Percentiles rank a stretch among this genome's conserved stretches.
These are phyloP conservation scores for Rhododendron kiyosumense DNA, from an alignment of 148 eudicot genomes.

Conservation along the genomic window DNA sequence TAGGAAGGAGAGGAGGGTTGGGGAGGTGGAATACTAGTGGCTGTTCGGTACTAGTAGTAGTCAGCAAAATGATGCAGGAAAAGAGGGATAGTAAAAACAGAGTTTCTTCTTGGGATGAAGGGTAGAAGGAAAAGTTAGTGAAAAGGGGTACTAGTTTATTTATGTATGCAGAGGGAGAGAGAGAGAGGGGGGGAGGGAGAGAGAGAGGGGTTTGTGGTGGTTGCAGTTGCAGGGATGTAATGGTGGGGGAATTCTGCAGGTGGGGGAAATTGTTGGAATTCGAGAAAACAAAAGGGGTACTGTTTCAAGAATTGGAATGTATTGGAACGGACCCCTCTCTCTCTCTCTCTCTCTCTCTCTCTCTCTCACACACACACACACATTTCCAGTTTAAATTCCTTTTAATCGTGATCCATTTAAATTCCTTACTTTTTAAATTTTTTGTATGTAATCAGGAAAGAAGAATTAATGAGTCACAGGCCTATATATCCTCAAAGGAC, in stretches of 20 bases:
- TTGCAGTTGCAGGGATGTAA: conserved; percentile 9
- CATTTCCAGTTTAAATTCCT: background rate
- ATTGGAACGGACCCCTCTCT: conserved; percentile 16
- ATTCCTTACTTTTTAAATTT: background rate
- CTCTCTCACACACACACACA: background rate
- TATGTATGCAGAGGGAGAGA: conserved; percentile 21
- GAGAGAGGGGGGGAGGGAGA: background rate
- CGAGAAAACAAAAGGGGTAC: conserved; percentile 44
- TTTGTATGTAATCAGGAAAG: background rate
- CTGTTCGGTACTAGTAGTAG: conserved; percentile 4
- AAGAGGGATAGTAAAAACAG: conserved; percentile 7
- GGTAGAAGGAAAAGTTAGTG: conserved; percentile 31
- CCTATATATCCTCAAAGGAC: too few relatives aligned
- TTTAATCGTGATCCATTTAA: conserved; percentile 11
- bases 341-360: background rate
- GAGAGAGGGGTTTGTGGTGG: background rate
- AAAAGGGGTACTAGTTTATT: conserved; percentile 30
- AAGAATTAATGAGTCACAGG: too few relatives aligned
- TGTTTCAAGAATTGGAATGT: conserved; percentile 35
- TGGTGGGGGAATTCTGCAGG: background rate
- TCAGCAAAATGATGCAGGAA: conserved; percentile 10
- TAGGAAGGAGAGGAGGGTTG: background rate
- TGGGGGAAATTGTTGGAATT: conserved; percentile 40
- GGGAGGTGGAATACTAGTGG: background rate
- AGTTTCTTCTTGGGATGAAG: conserved; percentile 20